Evolutionary conservation across 1,284 basidiomycete genomes (phyloP).

Genomic region (Leccinum cinnamomeum): DNA sequence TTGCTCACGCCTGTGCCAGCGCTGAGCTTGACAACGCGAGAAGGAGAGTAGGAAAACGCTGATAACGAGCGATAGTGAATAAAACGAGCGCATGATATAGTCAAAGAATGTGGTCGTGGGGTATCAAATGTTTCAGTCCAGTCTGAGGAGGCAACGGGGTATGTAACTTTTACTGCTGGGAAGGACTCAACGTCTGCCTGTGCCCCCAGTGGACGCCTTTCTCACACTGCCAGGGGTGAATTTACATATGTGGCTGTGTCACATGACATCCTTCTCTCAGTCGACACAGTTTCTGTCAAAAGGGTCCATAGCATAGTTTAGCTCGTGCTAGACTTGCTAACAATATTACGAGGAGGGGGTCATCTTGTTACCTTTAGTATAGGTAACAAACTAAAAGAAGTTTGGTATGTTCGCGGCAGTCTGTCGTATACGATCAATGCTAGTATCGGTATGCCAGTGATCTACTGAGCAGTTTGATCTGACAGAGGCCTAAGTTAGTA

Average conservation of each 20-base stretch:
- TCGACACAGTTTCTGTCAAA: too few species aligned
- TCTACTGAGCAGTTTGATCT: too few species aligned
- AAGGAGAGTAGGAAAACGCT: slow-evolving; percentile 19
- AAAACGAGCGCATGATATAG: slow-evolving; percentile 32
- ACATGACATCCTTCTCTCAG: too few species aligned
- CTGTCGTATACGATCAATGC: too few species aligned
- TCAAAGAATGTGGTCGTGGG: slow-evolving; percentile 9
- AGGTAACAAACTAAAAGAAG: too few species aligned
- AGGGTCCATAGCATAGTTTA: too few species aligned
- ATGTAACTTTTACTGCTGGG: background rate
- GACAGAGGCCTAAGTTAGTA: too few species aligned
- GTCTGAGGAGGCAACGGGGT: background rate
- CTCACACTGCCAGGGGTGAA: background rate
- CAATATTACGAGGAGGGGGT: too few species aligned
- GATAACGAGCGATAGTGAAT: slow-evolving; percentile 27
- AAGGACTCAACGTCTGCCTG: background rate
- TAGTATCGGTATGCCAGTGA: too few species aligned
- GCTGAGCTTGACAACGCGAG: slow-evolving; percentile 13
- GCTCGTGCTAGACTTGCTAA: too few species aligned
- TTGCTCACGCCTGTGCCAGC: slow-evolving; percentile 11
- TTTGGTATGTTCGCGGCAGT: too few species aligned
- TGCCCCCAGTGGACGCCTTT: background rate
- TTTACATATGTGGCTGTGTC: background rate
- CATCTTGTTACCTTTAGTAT: too few species aligned
- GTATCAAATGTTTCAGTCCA: background rate